phyloP scores from a whole-genome alignment of 768 basidiomycete species.

The Lentinula aciculospora region DNA sequence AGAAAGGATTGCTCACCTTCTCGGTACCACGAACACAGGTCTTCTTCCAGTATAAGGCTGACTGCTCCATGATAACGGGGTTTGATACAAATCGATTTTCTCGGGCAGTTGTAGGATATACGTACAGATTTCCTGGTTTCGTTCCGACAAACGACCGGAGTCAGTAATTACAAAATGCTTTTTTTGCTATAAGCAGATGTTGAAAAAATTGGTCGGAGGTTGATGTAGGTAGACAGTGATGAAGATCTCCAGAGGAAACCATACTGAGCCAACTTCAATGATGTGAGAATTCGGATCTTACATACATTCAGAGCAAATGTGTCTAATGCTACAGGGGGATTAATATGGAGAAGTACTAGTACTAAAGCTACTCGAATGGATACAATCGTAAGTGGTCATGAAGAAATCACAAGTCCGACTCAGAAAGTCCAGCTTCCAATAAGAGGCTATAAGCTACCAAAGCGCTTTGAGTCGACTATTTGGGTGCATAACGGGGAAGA shows the following conservation, averaged over 20 bases:
- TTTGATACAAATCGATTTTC: not conserved
- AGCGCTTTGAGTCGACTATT: conserved; percentile 5
- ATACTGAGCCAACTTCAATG: not conserved
- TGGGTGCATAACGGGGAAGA: conserved; percentile 44
- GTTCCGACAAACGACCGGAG: not conserved
- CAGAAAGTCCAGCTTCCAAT: not conserved
- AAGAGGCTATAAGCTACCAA: conserved; percentile 7
- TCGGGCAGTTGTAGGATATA: not conserved
- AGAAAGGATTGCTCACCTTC: not conserved
- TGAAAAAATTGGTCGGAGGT: too few relatives aligned
- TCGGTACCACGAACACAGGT: not conserved
- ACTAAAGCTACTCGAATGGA: not conserved
- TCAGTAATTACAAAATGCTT: too few relatives aligned
- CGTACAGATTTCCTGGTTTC: not conserved
- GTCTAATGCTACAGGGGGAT: not conserved
- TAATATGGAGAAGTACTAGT: not conserved
- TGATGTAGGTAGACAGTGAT: not conserved
- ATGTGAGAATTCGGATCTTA: not conserved
- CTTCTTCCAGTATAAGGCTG: not conserved
- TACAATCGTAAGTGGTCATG: not conserved
- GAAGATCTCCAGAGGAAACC: not conserved
- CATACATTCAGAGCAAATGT: not conserved
- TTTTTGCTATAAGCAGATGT: too few relatives aligned
- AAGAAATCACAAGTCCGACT: not conserved
- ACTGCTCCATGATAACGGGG: not conserved